Conservation (phyloP, 495 filamentous ascomycete genomes). For the Letharia lupina region DNA sequence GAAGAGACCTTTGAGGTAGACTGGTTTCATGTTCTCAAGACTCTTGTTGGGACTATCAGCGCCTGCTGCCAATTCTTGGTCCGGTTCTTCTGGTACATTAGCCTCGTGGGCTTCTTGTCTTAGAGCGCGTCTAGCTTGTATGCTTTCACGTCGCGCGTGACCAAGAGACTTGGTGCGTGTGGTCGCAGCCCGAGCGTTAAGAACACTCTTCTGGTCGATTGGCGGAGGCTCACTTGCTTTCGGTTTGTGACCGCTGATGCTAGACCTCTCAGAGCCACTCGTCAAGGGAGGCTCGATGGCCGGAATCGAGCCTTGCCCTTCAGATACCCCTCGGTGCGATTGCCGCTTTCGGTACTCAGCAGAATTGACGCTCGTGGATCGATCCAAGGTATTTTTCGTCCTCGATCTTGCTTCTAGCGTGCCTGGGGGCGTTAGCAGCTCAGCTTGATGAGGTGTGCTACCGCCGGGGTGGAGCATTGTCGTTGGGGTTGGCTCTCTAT, state of each 20-base stretch:
- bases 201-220: slow-evolving; percentile 33
- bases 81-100: slow-evolving; percentile 67
- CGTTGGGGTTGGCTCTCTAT: slow-evolving; percentile 47
- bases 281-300: slow-evolving; percentile 55
- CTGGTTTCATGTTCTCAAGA: slow-evolving; percentile 72
- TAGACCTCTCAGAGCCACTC: slow-evolving; percentile 72
- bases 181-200: slow-evolving; percentile 46
- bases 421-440: slow-evolving; percentile 62
- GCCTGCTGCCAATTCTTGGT: slow-evolving; percentile 42
- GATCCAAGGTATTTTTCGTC: slow-evolving; percentile 56
- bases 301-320: slow-evolving; percentile 41
- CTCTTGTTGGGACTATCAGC: slow-evolving; percentile 46
- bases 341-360: slow-evolving; percentile 63
- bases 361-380: slow-evolving; percentile 81
- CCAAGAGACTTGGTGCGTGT: slow-evolving; percentile 83
- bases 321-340: slow-evolving; percentile 49
- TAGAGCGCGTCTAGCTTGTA: slow-evolving; percentile 68
- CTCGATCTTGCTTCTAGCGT: slow-evolving; percentile 51
- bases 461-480: slow-evolving; percentile 50
- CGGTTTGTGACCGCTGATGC: slow-evolving; percentile 36
- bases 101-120: slow-evolving; percentile 58
- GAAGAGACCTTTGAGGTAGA: slow-evolving; percentile 95
- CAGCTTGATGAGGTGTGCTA: slow-evolving; percentile 62
- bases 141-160: slow-evolving; percentile 81
- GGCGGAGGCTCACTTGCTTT: slow-evolving; percentile 33